Percentiles rank a stretch among this genome's conserved stretches.
Conservation (phyloP, 83 land plant genomes). For the Thuja plicata region DNA sequence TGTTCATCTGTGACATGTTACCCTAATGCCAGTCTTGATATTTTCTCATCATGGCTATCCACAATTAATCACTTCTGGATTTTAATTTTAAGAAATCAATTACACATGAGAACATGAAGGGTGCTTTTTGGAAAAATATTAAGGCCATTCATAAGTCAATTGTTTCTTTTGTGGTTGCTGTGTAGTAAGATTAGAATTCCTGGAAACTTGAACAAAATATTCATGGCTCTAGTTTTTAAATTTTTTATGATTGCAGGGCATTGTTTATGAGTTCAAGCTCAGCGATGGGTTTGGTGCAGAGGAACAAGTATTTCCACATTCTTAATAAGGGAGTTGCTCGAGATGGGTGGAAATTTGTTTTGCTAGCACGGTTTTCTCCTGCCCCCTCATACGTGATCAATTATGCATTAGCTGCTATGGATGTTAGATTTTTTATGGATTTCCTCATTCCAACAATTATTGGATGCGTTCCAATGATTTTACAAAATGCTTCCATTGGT, state of each 20-base stretch:
- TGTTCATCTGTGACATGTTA: neutral
- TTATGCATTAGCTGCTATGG: conserved; percentile 86
- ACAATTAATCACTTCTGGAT: neutral
- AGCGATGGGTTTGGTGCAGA: conserved; percentile 63
- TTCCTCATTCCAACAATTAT: conserved; percentile 82
- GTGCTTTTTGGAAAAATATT: neutral
- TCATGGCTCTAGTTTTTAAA: neutral
- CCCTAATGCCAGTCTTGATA: neutral
- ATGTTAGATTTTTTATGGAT: conserved; percentile 72
- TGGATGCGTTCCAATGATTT: conserved; percentile 96
- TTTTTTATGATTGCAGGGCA: conserved; percentile 39
- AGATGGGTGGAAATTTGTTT: conserved; percentile 96
- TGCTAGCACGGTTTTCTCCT: conserved; percentile 95
- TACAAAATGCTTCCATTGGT: conserved; percentile 94
- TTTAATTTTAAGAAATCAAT: neutral
- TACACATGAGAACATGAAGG: neutral
- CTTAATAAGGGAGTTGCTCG: conserved; percentile 77
- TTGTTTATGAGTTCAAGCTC: conserved; percentile 74
- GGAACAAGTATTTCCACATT: conserved; percentile 74
- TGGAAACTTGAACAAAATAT: neutral
- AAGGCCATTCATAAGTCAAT: neutral
- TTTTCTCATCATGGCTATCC: neutral
- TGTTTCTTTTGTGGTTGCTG: neutral
- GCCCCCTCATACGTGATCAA: conserved; percentile 92
- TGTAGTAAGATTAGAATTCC: neutral